Base-by-base conservation (phyloP, 1,284 basidiomycete species). In the Chondrostereum purpureum region DNA sequence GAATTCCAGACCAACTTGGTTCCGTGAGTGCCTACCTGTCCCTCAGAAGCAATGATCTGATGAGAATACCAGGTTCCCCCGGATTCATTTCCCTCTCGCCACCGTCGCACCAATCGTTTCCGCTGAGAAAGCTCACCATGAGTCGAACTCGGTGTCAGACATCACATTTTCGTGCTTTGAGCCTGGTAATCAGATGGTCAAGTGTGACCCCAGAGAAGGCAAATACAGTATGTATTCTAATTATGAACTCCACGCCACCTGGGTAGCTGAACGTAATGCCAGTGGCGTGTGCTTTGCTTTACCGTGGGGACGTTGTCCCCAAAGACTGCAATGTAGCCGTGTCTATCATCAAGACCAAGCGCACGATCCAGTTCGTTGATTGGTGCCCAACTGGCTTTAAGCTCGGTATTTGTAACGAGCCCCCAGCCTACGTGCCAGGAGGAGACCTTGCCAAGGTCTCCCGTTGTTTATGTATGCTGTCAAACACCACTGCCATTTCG, bases 271-370 rank as follows among this genome's bases (percentile, higher is more conserved):
- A 13, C 19, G 22, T 21, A 13, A 10, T 16, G 41, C 34, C 39
- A 85, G 85, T 87, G 88, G 91, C 91, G 40, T 93, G 90, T 66
- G 87, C 83, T 61, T 67, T 93, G 51, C 72, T 93, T 41, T 94
- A 89, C 75, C 91, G 94, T 62, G 94, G 95, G 58, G 94, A 99
- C 63, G 93, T 98, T 55, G 94, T 95, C 42, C 92, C 94, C 60
- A 97, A 97, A 78, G 95, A 98, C 64, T 89, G 88, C 60, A 91
- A 95, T 58, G 84, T 89, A 49, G 94, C 95, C 45, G 89, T 98
- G 53, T 83, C 88, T 45, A 87, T 80, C 59, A 92, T 98, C 75
- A 97, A 95, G 80, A 97, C 93, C 51, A 95, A 93, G 78, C 83
- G 88, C 57, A 94, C 92, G 21, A 78, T 80, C 49, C 78, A 91